Conservation (phyloP, 768 basidiomycete species). For the Coprinopsis marcescibilis region DNA sequence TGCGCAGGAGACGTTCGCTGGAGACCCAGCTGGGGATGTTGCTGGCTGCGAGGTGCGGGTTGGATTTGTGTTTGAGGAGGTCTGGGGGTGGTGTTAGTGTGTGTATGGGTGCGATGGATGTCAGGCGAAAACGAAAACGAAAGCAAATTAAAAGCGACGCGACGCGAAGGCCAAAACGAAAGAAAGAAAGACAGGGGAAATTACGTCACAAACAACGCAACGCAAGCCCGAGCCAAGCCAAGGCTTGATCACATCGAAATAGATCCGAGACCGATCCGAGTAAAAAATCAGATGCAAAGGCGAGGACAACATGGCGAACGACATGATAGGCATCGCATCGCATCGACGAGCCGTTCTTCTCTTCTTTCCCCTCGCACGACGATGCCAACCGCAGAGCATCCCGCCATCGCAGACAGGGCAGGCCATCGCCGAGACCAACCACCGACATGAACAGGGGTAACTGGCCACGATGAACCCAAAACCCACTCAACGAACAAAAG, state of each 20-base stretch:
- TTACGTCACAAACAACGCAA: not conserved
- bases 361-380: too few relatives aligned
- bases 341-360: too few relatives aligned
- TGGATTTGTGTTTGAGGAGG: constrained; percentile 77
- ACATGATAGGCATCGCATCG: constrained; percentile 1
- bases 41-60: constrained; percentile 69
- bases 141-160: too few relatives aligned
- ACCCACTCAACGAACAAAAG: not conserved
- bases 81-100: too few relatives aligned
- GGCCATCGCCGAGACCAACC: not conserved
- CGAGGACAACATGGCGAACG: too few relatives aligned
- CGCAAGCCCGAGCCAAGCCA: not conserved
- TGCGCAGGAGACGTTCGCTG: constrained; percentile 68
- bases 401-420: not conserved
- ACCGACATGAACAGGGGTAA: not conserved
- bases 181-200: not conserved
- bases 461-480: not conserved
- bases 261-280: constrained; percentile 6
- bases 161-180: not conserved
- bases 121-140: not conserved
- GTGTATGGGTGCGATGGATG: not conserved
- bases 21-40: constrained; percentile 69
- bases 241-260: not conserved
- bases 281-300: not conserved
- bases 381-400: too few relatives aligned